Evolutionary conservation across 306 rosid genomes (phyloP).

Genomic region (Quercus robur): DNA sequence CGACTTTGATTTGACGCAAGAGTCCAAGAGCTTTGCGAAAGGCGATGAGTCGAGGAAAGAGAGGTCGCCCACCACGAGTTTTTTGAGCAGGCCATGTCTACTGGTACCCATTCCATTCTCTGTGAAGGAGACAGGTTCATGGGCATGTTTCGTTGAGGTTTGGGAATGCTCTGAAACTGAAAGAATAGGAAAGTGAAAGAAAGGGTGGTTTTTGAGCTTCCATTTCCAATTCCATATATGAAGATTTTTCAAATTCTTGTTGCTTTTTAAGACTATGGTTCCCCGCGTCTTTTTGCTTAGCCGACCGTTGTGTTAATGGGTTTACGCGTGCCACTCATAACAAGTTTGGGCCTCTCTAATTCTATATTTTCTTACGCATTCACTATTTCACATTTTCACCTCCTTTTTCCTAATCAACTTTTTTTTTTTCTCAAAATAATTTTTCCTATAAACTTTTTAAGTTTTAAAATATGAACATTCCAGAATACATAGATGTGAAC

Average conservation of each 20-base stretch:
- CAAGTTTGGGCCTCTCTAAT: too few relatives aligned
- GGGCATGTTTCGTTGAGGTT: neutral
- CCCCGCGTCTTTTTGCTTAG: too few relatives aligned
- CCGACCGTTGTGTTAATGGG: too few relatives aligned
- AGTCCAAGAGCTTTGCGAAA: constrained; percentile 43
- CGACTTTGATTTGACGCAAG: constrained; percentile 32
- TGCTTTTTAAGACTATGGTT: neutral
- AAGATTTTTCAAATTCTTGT: neutral
- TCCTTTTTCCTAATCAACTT: too few relatives aligned
- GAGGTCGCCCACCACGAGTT: constrained; percentile 35
- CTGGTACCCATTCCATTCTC: constrained; percentile 33
- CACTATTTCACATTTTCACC: too few relatives aligned
- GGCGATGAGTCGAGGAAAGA: constrained; percentile 36
- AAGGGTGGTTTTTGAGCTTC: neutral
- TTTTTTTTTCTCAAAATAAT: too few relatives aligned
- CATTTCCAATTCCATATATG: neutral
- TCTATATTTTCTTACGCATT: too few relatives aligned
- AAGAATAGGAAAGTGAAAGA: neutral
- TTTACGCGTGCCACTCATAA: too few relatives aligned
- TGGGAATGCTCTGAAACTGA: neutral
- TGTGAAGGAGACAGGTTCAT: neutral
- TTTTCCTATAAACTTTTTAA: too few relatives aligned
- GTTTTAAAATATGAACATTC: too few relatives aligned
- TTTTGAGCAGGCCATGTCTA: constrained; percentile 29
- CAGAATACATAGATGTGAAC: too few relatives aligned